Base-by-base conservation (phyloP, 805 yeast species). In the Myxozyma monticola region DNA sequence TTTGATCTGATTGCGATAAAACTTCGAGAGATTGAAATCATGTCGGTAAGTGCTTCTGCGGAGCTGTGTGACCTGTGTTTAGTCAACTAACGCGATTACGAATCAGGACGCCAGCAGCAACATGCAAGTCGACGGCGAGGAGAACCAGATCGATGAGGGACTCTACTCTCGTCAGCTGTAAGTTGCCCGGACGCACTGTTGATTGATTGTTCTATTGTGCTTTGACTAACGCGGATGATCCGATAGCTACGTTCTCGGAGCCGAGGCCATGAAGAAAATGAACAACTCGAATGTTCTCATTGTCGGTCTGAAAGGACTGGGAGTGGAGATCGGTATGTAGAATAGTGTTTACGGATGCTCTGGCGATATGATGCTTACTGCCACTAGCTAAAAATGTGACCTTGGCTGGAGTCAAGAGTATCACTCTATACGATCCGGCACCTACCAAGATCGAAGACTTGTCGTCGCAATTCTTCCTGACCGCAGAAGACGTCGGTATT, bases 181-280 rank as follows among this genome's bases (percentile, higher is more conserved):
- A 24, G 61, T 48, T 1, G 10, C 8, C 17, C 15, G 12, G 17
- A 5, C 18, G 12, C 4, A 2, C 20, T 7, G 20, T 18, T 21
- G 10, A 21, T 10, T 48, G 14, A 15, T 20, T 12, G 25, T 22
- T 3, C 15, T 18, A 28, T 30, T 8, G 20, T 30, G 22, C 5
- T n/a, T n/a, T 8, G 1, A 12, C 44, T 31, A 9, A 42, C 28
- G 14, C 20, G 4, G n/a, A n/a, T n/a, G n/a, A n/a, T n/a, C n/a
- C 3, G 3, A 6, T 14, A 46, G 54, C 3, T 88, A 91, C 63
- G 99, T 93, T 45, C 72, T 93, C 59, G 99, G 99, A 56, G 89
- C 88, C 63, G 99, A 93, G 60, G 99, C 99, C 45, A 93, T 93
- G 99, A 75, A 90, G 62, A 87, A 88, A 69, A 87, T 93, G 97